phyloP scores from a whole-genome alignment of 805 yeast genomes.

The Metschnikowia reukaufii region DNA sequence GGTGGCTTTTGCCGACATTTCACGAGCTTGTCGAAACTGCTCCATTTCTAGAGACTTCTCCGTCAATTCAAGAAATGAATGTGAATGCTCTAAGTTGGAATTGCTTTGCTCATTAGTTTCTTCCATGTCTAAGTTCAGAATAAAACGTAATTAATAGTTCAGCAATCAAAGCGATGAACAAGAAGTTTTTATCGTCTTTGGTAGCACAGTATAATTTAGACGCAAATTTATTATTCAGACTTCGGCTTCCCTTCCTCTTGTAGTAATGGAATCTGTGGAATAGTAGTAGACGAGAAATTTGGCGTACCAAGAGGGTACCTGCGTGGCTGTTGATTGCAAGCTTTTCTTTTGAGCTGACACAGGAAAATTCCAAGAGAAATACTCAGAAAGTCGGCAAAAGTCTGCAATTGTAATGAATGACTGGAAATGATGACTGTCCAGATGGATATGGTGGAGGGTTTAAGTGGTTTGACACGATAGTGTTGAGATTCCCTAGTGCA shows the following conservation, averaged over 20 bases:
- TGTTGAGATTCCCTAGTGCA: neutral
- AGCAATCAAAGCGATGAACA: too few relatives aligned
- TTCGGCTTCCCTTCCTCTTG: too few relatives aligned
- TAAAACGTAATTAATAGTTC: too few relatives aligned
- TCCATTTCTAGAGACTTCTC: constrained; percentile 4
- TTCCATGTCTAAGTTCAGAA: neutral
- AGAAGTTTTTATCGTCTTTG: too few relatives aligned
- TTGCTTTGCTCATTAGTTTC: neutral
- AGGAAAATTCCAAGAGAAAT: neutral
- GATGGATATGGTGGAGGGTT: neutral
- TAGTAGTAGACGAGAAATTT: too few relatives aligned
- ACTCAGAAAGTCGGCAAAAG: neutral
- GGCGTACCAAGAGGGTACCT: too few relatives aligned
- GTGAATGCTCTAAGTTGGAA: neutral
- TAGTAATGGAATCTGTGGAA: too few relatives aligned
- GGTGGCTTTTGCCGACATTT: constrained; percentile 4
- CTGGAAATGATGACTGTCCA: neutral
- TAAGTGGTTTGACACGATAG: neutral
- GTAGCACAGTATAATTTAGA: too few relatives aligned
- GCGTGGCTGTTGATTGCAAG: neutral
- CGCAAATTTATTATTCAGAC: too few relatives aligned
- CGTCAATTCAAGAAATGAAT: neutral
- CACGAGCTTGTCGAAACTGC: constrained; percentile 8
- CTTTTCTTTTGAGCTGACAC: neutral
- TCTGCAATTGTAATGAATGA: neutral